phyloP scores from a whole-genome alignment of 1,139 yeast genomes.

The Candida sp. region DNA sequence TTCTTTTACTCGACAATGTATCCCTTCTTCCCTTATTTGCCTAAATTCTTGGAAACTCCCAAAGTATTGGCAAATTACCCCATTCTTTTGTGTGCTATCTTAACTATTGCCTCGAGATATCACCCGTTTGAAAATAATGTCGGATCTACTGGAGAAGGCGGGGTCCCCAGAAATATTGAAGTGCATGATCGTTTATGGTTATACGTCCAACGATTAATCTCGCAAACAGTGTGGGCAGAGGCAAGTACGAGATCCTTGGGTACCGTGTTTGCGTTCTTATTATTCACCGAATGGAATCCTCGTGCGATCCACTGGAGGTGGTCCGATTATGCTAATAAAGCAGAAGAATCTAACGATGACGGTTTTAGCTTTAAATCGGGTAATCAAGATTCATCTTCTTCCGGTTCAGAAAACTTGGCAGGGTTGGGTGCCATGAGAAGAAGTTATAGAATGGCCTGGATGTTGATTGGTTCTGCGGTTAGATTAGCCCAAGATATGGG shows the following conservation, averaged over 20 bases:
- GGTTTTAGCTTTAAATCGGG: constrained; percentile 9
- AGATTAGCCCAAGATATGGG: constrained; percentile 88
- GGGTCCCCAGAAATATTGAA: constrained; percentile 49
- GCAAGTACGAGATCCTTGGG: constrained; percentile 87
- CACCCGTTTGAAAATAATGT: constrained; percentile 48
- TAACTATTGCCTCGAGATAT: constrained; percentile 78
- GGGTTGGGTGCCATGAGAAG: constrained; percentile 86
- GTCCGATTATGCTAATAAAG: constrained; percentile 79
- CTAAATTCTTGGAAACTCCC: constrained; percentile 66
- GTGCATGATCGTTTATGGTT: constrained; percentile 82
- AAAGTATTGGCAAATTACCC: constrained; percentile 75
- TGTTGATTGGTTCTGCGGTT: constrained; percentile 85
- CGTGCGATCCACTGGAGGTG: constrained; percentile 89
- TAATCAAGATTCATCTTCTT: constrained; percentile 8
- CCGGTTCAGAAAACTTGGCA: constrained; percentile 43
- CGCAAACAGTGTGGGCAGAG: constrained; percentile 94
- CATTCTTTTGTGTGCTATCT: constrained; percentile 70
- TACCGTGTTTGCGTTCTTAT: constrained; percentile 75
- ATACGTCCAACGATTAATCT: constrained; percentile 74
- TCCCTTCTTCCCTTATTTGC: constrained; percentile 88
- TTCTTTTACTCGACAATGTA: constrained; percentile 77
- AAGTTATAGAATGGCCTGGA: constrained; percentile 91
- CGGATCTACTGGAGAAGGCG: constrained; percentile 20
- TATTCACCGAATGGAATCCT: constrained; percentile 94
- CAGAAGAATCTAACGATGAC: constrained; percentile 29